phyloP scores from a whole-genome alignment of 2,329 filamentous ascomycete species.

The Furcasterigmium sp. region DNA sequence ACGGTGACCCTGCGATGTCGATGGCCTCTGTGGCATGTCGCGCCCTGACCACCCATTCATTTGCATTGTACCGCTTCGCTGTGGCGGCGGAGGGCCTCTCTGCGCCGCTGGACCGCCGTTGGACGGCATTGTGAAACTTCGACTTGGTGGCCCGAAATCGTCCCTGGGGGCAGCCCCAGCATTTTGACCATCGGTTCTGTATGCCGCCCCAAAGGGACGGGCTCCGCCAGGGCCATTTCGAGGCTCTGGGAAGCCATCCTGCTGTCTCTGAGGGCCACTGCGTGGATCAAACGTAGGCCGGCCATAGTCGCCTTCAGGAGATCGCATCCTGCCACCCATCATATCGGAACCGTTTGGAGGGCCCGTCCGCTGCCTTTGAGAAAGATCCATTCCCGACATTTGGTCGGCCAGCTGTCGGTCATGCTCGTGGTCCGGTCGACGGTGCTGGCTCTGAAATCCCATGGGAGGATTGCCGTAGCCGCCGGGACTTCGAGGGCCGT shows the following conservation, averaged over 20 bases:
- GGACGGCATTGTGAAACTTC: constrained; percentile 58
- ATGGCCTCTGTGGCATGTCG: constrained; percentile 37
- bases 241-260: constrained; percentile 21
- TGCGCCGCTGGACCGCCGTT: constrained; percentile 32
- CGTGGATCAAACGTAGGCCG: constrained; percentile 28
- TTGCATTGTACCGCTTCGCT: constrained; percentile 38
- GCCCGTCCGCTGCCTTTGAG: constrained; percentile 16
- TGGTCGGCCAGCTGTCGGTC: constrained; percentile 34
- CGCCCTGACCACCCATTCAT: constrained; percentile 39
- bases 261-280: constrained; percentile 30
- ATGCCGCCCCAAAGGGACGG: constrained; percentile 27
- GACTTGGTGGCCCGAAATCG: constrained; percentile 44
- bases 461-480: constrained; percentile 29
- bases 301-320: constrained; percentile 20
- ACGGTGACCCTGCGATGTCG: constrained; percentile 48
- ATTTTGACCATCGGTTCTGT: constrained; percentile 25
- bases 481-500: constrained; percentile 20
- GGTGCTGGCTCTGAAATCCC: constrained; percentile 33
- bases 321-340: constrained; percentile 24
- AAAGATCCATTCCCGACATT: constrained; percentile 35
- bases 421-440: constrained; percentile 31
- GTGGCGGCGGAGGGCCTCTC: constrained; percentile 26
- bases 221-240: constrained; percentile 17
- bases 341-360: constrained; percentile 13
- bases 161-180: constrained; percentile 26